Evolutionary conservation across 352 stramenopile species (phyloP), one percentile per base, ranked within the genome.

Genomic region (Phytopythium sindhum): DNA sequence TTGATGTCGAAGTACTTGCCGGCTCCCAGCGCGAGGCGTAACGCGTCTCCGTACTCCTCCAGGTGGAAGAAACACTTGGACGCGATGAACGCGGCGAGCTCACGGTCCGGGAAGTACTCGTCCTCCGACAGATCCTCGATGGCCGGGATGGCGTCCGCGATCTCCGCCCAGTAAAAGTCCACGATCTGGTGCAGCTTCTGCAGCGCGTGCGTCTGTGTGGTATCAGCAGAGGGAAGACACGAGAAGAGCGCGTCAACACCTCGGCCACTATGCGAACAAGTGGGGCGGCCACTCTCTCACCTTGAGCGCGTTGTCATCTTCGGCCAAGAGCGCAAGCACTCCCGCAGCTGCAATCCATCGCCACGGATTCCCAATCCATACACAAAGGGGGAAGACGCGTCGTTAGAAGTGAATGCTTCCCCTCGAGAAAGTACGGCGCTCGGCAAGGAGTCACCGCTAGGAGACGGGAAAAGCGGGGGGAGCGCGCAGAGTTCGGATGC

Each of bases 41-140:
- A 76, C 28, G 95, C 91, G 66, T 98, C 91, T 64, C 95, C 84
- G 54, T 99, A 99, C 78, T 99, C 97, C 68, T 99, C 96, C 45
- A 99, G 75, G 73, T 99, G 97, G 72, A 99, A 99, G 65, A 99
- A 99, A 64, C 97, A 97, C 79, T 91, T 96, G 69, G 92, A 98
- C 21, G 94, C 93, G 45, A 98, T 86, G 37, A 80, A 88, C 17
- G 95, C 95, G 15, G 95, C 95, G 44, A 98, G 78, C 55, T 98
- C 88, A 44, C 85, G 86, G 52, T 96, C 78, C 44, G 88, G 76
- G 68, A 98, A 98, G n/a, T 72, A 69, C 37, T 96, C 87, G 65
- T 98, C 90, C 70, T 98, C 95, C 51, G 88, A 95, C n/a, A 98
- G 77, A 50, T 82, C 92, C 73, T 98, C 95, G 45, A 98, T 98